phyloP scores from a whole-genome alignment of 495 filamentous ascomycete species.

The Podospora australis region DNA sequence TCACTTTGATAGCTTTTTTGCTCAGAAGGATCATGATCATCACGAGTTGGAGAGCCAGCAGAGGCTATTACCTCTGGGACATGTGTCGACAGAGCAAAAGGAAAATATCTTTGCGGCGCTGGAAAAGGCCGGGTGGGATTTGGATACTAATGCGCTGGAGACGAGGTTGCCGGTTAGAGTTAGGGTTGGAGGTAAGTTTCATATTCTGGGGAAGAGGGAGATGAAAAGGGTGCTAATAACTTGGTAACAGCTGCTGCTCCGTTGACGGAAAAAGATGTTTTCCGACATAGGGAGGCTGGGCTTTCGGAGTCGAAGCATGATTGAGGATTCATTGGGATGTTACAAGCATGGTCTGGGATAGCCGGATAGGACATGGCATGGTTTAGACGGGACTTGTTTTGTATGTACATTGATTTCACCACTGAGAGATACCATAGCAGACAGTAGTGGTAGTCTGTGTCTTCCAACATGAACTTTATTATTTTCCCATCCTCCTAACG shows the following conservation, averaged over 20 bases:
- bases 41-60: conserved; percentile 32
- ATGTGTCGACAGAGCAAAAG: conserved; percentile 31
- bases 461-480: no score
- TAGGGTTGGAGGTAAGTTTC: conserved; percentile 21
- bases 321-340: no score
- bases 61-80: conserved; percentile 29
- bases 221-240: conserved; percentile 7
- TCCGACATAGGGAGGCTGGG: conserved; percentile 9
- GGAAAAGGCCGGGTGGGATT: conserved; percentile 37
- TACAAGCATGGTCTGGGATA: no score
- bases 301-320: conserved; percentile 20
- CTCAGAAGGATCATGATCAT: conserved; percentile 27
- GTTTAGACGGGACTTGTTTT: neutral
- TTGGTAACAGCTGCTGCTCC: conserved; percentile 9
- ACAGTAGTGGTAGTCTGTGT: no score
- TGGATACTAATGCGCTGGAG: conserved; percentile 39
- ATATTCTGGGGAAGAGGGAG: neutral
- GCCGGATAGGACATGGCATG: neutral
- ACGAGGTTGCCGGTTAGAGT: conserved; percentile 30
- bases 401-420: no score
- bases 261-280: conserved; percentile 20
- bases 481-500: neutral
- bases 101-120: conserved; percentile 25
- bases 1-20: conserved; percentile 30
- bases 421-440: conserved; percentile 13